Conservation (phyloP, 164 flowering plant genomes). For the Chimonanthus salicifolius region DNA sequence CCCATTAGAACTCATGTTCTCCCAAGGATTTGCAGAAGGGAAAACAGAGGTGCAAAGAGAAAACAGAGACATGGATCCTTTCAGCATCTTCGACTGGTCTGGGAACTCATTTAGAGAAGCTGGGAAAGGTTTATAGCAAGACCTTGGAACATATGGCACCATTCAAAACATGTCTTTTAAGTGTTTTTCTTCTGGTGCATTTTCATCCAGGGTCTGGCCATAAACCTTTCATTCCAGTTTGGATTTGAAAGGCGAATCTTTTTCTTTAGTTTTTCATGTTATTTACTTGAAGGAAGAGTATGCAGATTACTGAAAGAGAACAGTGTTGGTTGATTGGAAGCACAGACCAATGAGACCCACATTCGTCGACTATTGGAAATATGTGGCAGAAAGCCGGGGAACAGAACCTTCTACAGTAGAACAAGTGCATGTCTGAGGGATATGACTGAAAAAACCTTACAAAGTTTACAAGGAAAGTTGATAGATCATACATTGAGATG, state of each 20-base stretch:
- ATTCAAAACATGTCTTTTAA: neutral
- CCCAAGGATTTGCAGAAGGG: constrained; percentile 31
- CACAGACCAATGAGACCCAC: constrained; percentile 42
- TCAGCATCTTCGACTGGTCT: constrained; percentile 60
- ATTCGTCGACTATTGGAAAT: constrained; percentile 51
- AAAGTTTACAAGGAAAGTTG: constrained; percentile 19
- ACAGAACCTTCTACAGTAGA: constrained; percentile 65
- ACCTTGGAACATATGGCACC: constrained; percentile 21
- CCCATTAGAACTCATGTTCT: constrained; percentile 48
- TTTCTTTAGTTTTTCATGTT: constrained; percentile 10
- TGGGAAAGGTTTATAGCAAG: constrained; percentile 33
- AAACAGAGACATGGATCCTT: constrained; percentile 43
- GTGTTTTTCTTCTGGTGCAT: constrained; percentile 23
- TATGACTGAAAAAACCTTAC: constrained; percentile 34
- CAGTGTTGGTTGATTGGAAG: constrained; percentile 42
- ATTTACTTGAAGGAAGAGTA: constrained; percentile 17
- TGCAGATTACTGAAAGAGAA: constrained; percentile 5
- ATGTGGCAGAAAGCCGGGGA: constrained; percentile 90
- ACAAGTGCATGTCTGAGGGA: constrained; percentile 32
- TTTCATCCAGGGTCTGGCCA: constrained; percentile 25
- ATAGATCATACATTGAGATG: constrained; percentile 20
- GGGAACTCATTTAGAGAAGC: constrained; percentile 26
- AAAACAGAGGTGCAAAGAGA: constrained; percentile 21
- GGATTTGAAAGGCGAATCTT: neutral
- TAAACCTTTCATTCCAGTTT: constrained; percentile 23